Evolutionary conservation across 1,139 yeast genomes (phyloP).

Genomic region (Candida frijolesensis): DNA sequence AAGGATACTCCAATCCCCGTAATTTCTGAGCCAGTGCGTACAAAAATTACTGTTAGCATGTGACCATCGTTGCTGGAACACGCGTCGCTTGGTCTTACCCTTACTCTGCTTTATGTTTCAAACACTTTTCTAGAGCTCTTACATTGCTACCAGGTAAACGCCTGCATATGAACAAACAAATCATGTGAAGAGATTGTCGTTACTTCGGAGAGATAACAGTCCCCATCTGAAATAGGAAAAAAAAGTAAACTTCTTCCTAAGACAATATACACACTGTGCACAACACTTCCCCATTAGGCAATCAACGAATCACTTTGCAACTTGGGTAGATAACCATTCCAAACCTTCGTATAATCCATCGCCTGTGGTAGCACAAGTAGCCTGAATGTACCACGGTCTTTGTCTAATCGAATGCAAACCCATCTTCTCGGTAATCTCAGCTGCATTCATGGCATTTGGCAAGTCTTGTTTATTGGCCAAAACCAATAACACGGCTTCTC

Average conservation of each 20-base stretch:
- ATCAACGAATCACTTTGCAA: constrained; percentile 22
- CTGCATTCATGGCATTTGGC: constrained; percentile 46
- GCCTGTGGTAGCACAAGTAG: constrained; percentile 44
- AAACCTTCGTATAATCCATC: constrained; percentile 45
- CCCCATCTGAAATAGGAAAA: neutral
- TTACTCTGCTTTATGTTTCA: no score
- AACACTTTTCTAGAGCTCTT: no score
- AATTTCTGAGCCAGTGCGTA: no score
- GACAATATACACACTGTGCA: neutral
- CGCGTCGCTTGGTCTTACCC: no score
- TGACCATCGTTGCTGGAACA: no score
- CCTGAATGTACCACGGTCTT: constrained; percentile 44
- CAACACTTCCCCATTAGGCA: neutral
- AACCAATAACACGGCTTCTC: constrained; percentile 41
- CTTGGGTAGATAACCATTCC: constrained; percentile 43
- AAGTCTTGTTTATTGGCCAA: constrained; percentile 45
- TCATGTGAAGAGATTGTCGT: no score
- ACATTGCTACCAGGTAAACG: no score
- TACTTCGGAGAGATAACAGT: neutral
- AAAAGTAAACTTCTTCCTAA: neutral
- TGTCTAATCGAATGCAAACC: constrained; percentile 44
- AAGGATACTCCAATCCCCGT: no score
- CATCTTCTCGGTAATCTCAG: constrained; percentile 43
- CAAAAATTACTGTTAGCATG: no score
- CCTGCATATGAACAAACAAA: no score